Evolutionary conservation across 257 asterid species (phyloP).

Genomic region (Pogostemon cablin): DNA sequence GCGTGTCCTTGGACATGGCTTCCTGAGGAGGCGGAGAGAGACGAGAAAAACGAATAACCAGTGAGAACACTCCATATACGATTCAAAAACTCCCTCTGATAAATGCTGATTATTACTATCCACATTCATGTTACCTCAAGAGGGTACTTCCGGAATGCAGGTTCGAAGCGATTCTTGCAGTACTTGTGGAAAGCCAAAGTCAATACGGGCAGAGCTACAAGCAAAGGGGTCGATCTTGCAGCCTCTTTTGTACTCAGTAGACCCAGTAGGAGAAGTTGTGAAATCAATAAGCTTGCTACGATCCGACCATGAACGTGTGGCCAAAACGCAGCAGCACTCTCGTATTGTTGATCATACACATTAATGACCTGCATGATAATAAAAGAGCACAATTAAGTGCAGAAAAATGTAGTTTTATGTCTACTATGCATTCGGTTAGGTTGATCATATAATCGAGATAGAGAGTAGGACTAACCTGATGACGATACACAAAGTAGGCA

Average conservation of each 20-base stretch:
- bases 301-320: constrained; percentile 94
- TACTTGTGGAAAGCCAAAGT: constrained; percentile 82
- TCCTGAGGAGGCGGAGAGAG: constrained; percentile 57
- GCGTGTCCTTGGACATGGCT: constrained; percentile 78
- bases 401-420: not conserved
- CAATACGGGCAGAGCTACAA: constrained; percentile 67
- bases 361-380: constrained; percentile 65
- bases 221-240: constrained; percentile 87
- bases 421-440: not conserved
- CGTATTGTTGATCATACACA: constrained; percentile 85
- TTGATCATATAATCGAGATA: not conserved
- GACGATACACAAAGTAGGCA: constrained; percentile 92
- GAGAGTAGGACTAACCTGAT: constrained; percentile 63
- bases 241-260: constrained; percentile 86
- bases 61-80: not conserved
- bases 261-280: constrained; percentile 87
- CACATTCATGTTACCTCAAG: constrained; percentile 62
- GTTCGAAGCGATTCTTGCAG: constrained; percentile 94
- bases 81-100: not conserved
- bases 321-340: constrained; percentile 98
- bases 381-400: not conserved
- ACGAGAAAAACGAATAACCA: not conserved
- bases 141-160: constrained; percentile 90
- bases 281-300: constrained; percentile 79
- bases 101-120: not conserved